phyloP scores from a whole-genome alignment of 495 filamentous ascomycete genomes.

The Penicillium cinerascens region DNA sequence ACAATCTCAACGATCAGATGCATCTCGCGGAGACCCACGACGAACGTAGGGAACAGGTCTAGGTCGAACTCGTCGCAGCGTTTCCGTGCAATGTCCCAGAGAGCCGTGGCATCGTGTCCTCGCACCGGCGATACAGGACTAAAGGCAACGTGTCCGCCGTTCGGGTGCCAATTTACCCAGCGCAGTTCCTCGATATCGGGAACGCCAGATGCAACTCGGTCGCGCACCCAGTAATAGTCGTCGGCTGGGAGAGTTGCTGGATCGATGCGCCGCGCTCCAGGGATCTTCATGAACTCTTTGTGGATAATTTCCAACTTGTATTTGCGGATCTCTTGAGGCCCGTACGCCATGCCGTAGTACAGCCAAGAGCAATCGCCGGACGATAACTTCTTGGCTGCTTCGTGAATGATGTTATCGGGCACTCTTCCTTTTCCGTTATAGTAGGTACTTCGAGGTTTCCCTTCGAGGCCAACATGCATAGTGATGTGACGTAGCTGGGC shows the following conservation, averaged over 20 bases:
- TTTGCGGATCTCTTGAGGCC: constrained; percentile 41
- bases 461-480: constrained; percentile 42
- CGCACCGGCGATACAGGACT: constrained; percentile 50
- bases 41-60: constrained; percentile 51
- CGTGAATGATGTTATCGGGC: constrained; percentile 30
- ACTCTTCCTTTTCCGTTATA: constrained; percentile 5
- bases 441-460: constrained; percentile 25
- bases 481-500: constrained; percentile 48
- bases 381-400: constrained; percentile 28
- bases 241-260: constrained; percentile 34
- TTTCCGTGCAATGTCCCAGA: constrained; percentile 41
- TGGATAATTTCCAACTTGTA: constrained; percentile 45
- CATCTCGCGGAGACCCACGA: constrained; percentile 53
- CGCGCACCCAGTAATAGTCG: constrained; percentile 38
- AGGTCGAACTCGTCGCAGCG: constrained; percentile 40
- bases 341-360: constrained; percentile 21
- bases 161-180: constrained; percentile 57
- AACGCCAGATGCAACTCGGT: constrained; percentile 40
- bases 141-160: constrained; percentile 52
- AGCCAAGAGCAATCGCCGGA: constrained; percentile 10
- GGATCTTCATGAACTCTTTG: constrained; percentile 42
- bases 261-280: constrained; percentile 42
- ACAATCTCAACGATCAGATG: constrained; percentile 53
- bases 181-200: constrained; percentile 49
- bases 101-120: constrained; percentile 43